Evolutionary conservation across 192 early-diverging fungal species (phyloP), one percentile per base, ranked within the genome.

Genomic region (Paraglomus occultum): DNA sequence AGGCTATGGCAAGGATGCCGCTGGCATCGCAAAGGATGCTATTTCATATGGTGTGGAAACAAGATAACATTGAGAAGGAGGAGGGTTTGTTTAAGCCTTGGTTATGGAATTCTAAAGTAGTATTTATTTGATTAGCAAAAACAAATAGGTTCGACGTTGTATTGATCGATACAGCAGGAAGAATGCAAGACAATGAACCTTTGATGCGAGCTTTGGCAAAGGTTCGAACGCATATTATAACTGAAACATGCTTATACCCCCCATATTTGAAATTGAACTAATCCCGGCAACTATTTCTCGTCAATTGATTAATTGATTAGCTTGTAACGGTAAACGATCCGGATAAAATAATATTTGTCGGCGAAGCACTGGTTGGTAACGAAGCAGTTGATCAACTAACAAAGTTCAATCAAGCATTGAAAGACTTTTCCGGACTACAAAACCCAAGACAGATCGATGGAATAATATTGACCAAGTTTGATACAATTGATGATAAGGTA

Each of bases 151-250:
- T 90, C 75, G 94, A 98, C 77, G 95, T 95, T 6, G 94, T 96
- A 11, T 79, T 98, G 22, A 90, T 98, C 42, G 96, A 98, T 73
- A 98, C 96, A 4, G 96, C 96, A 6, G 96, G 96, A 1, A 87
- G 96, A 46, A 98, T 98, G 96, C 96, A 98, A 76, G 96, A 98
- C 73, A 98, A 98, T 69, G 96, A 96, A 79, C 96, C 96, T 8
- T 75, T 98, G 72, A 98, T 98, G 96, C 86, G 96, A 14, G 92
- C 96, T 0, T 81, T 98, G 62, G 89, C 96, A 23, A 98, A 98
- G 77, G 86, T 89, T 74, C 2, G 49, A 17, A 7, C 61, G 44
- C 38, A 42, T 68, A 58, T 52, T 23, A 43, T 38, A 18, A 22
- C 38, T 45, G 14, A 8, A 18, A 15, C 15, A 48, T 51, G n/a